A percentile compares a stretch with the other conserved stretches of the same genome.
phyloP scores from a whole-genome alignment of 768 basidiomycete genomes.

The Phylloporus rhodoxanthus region DNA sequence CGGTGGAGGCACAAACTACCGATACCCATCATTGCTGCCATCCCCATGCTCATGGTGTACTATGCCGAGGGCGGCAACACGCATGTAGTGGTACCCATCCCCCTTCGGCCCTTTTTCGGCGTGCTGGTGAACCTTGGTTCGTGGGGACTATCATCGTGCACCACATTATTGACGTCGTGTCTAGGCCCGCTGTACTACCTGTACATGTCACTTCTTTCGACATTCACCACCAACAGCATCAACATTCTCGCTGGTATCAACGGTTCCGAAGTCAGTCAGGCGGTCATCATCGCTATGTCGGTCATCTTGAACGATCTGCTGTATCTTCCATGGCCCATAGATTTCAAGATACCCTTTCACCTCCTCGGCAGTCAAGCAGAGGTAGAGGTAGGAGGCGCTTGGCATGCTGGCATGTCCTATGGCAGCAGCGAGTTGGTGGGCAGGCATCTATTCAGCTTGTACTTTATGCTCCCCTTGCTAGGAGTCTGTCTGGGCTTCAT shows the following conservation, averaged over 20 bases:
- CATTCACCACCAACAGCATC: slow-evolving; percentile 96
- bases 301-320: slow-evolving; percentile 89
- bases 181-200: slow-evolving; percentile 91
- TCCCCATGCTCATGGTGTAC: slow-evolving; percentile 94
- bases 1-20: slow-evolving; percentile 98
- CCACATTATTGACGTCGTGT: slow-evolving; percentile 4
- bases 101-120: slow-evolving; percentile 66
- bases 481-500: slow-evolving; percentile 87
- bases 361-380: slow-evolving; percentile 61
- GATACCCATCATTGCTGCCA: slow-evolving; percentile 91
- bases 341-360: slow-evolving; percentile 66
- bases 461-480: slow-evolving; percentile 94
- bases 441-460: slow-evolving; percentile 90
- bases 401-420: slow-evolving; percentile 79
- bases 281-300: slow-evolving; percentile 85
- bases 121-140: slow-evolving; percentile 83
- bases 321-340: slow-evolving; percentile 85
- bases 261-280: slow-evolving; percentile 92
- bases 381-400: slow-evolving; percentile 70
- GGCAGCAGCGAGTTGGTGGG: slow-evolving; percentile 85
- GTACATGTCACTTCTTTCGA: slow-evolving; percentile 94
- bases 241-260: slow-evolving; percentile 98
- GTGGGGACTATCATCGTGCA: slow-evolving; percentile 30
- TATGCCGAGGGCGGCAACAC: slow-evolving; percentile 93
- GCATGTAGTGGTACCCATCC: slow-evolving; percentile 87